A percentile compares a stretch with the other conserved stretches of the same genome.
These are phyloP conservation scores for Spathaspora passalidarum DNA, from an alignment of 805 yeast species.

Conservation along the genomic window DNA sequence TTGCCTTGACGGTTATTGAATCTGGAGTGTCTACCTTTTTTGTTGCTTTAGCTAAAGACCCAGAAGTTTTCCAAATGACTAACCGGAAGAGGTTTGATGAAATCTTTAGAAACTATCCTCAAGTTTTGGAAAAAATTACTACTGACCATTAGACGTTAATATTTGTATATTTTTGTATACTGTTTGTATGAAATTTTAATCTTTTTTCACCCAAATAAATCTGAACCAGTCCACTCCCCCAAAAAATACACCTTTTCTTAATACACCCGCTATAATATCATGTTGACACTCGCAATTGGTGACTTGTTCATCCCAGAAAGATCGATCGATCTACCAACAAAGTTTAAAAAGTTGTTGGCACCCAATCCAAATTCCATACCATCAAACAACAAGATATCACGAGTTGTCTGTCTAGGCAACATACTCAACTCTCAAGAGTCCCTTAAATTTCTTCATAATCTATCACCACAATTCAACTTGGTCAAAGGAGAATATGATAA, in stretches of 20 bases:
- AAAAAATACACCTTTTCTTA: background rate
- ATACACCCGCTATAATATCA: slow-evolving; percentile 8
- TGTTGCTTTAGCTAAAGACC: slow-evolving; percentile 79
- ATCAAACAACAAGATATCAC: slow-evolving; percentile 64
- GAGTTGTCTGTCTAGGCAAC: slow-evolving; percentile 84
- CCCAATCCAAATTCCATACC: slow-evolving; percentile 52
- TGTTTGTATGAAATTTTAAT: background rate
- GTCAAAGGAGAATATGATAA: slow-evolving; percentile 85
- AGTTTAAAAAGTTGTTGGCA: slow-evolving; percentile 71
- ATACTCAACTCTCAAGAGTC: slow-evolving; percentile 66
- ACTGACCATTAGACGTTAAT: slow-evolving; percentile 24
- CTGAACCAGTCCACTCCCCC: background rate
- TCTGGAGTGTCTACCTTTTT: slow-evolving; percentile 83
- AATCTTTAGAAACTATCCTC: slow-evolving; percentile 64
- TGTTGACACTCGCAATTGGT: slow-evolving; percentile 69
- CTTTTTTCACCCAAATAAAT: background rate
- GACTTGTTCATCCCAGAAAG: slow-evolving; percentile 90
- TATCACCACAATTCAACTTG: slow-evolving; percentile 69
- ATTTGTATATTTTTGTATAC: background rate
- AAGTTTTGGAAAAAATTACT: slow-evolving; percentile 55
- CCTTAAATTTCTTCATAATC: slow-evolving; percentile 55
- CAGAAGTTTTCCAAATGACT: slow-evolving; percentile 72
- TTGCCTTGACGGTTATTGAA: slow-evolving; percentile 70
- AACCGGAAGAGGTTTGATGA: slow-evolving; percentile 67
- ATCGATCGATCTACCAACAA: slow-evolving; percentile 56